Conservation (phyloP, 768 basidiomycete genomes). For the Sporobolomyces roseus region DNA sequence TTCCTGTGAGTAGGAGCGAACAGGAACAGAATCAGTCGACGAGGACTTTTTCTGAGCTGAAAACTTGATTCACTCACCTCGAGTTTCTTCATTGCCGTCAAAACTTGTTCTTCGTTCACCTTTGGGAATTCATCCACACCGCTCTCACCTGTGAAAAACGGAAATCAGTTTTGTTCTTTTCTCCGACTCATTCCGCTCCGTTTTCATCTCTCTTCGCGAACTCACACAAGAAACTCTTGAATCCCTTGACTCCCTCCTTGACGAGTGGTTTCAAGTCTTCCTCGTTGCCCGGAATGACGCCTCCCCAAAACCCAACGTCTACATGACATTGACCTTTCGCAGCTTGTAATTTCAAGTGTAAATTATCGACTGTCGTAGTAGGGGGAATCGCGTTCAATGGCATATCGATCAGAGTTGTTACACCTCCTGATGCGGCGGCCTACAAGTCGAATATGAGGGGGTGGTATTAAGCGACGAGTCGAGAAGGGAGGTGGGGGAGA, state of each 20-base stretch:
- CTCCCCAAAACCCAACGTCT: slow-evolving; percentile 92
- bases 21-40: neutral
- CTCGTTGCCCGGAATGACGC: slow-evolving; percentile 87
- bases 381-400: slow-evolving; percentile 96
- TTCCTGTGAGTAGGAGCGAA: slow-evolving; percentile 57
- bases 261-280: slow-evolving; percentile 70
- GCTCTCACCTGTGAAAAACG: slow-evolving; percentile 59
- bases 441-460: no score
- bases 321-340: slow-evolving; percentile 70
- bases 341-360: slow-evolving; percentile 66
- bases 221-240: slow-evolving; percentile 82
- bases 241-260: slow-evolving; percentile 78
- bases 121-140: slow-evolving; percentile 96
- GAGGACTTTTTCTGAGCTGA: no score
- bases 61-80: slow-evolving; percentile 54
- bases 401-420: slow-evolving; percentile 97
- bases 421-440: slow-evolving; percentile 85
- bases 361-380: slow-evolving; percentile 76
- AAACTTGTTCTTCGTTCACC: slow-evolving; percentile 67
- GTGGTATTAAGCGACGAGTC: no score
- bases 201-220: neutral
- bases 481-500: no score
- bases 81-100: slow-evolving; percentile 66
- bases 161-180: no score
- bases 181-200: neutral